Base-by-base conservation (phyloP, 352 stramenopile species). In the Phytophthora pseudosyringae region DNA sequence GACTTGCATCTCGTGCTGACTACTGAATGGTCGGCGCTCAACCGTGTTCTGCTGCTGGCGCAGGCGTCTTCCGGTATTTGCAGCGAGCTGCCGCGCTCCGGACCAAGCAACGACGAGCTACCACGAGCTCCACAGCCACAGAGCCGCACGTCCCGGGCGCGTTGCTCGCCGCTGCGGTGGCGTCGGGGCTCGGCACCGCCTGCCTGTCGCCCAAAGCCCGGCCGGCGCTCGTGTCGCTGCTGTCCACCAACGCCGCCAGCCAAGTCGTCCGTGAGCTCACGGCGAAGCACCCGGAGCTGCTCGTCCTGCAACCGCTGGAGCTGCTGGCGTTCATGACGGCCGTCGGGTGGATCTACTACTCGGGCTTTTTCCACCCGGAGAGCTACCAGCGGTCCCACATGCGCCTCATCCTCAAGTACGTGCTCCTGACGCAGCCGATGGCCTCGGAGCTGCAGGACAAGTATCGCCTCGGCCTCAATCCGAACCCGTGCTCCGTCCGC, bases 301-400 rank as follows among this genome's bases (percentile, higher is more conserved):
- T 45, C 1, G 11, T 63, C 8, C 49, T 88, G 3, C 63, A 80
- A 13, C 64, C 72, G 8, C 44, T 84, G 6, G 80, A 89, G 50
- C 70, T 89, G 32, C 59, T 73, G 3, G 62, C 71, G 35, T 91
- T 88, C 64, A 77, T 88, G 65, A 56, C 61, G 26, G 69, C 74
- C 2, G 66, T 76, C 7, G 82, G 76, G 3, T 91, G 80, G 81
- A 88, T 89, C 65, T 78, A 85, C 58, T 83, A 76, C 61, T 86
- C 82, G 7, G 71, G 58, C 3, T 78, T 88, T 39, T 87, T 89
- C 64, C 65, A 86, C 39, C 82, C 80, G 3, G 78, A 88, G 9
- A 83, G 75, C 47, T 90, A 86, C 60, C 69, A 83, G 21, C 68
- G 66, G 4, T 77, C 77, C 1, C 80, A 90, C 60, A 65, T 90